Base-by-base conservation (phyloP, 208 protist genomes). In the Wallacemonas rigidus region DNA sequence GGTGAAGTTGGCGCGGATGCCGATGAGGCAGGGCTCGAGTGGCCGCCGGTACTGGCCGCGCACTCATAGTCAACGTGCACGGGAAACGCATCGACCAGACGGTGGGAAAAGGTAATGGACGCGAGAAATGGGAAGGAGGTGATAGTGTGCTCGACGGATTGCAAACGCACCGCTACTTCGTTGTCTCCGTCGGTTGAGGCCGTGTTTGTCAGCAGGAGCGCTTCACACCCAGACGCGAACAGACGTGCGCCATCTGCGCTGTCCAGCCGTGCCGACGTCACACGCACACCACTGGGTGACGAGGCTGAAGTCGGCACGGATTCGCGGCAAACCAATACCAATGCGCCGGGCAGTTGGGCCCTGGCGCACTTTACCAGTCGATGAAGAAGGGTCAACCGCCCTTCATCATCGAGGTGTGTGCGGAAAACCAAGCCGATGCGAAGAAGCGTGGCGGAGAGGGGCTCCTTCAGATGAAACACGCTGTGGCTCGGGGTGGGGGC, bases 391-490 rank as follows among this genome's bases (percentile, higher is more conserved):
- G 38, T 5, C 41, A 71, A 72, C 63, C 73, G 36, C 55, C 81
- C 44, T 57, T n/a, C 58, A n/a, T n/a, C 54, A 61, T 39, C 69
- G 65, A 71, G 71, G 11, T 8, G 60, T 5, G 48, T 36, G 12
- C 70, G 73, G 54, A 80, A 83, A 14, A 78, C 14, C 36, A 73
- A 48, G 2, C 76, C 75, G n/a, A 71, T 58, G 9, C 82, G 87
- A 26, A 82, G 68, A 26, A 92, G 56, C 26, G 81, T 76, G 0
- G 79, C 79, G 17, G 82, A 76, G 41, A 92, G 73, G 0, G 87
- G 75, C 70, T 92, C 83, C 36, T 82, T 76, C 4, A 92, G 61
- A 48, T 75, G 74, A 57, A 92, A 87, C 35, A 79, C 67, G 58
- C 38, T 36, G 17, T 41, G 54, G 43, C n/a, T 55, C 11, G 56